Evolutionary conservation across 768 basidiomycete species (phyloP).

Genomic region (Exidia glandulosa): DNA sequence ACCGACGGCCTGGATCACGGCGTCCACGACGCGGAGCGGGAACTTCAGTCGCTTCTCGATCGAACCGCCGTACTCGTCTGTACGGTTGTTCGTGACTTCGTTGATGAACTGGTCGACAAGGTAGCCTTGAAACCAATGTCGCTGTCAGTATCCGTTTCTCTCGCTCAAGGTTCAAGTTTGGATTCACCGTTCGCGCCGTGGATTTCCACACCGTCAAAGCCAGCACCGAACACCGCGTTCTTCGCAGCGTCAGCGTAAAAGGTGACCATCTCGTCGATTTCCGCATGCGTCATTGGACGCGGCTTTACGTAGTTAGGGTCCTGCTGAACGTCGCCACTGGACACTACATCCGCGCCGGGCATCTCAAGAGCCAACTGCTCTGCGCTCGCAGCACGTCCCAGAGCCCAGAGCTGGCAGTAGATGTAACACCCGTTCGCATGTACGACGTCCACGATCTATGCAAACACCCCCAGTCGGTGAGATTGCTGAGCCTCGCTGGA

Average conservation of each 20-base stretch:
- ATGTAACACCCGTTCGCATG: conserved; percentile 44
- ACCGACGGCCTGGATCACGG: conserved; percentile 25
- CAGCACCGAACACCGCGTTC: conserved; percentile 44
- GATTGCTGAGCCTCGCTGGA: neutral
- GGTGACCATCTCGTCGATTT: conserved; percentile 39
- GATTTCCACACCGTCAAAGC: conserved; percentile 56
- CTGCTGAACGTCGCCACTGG: too few species aligned
- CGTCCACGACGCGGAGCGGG: conserved; percentile 26
- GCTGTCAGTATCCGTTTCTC: neutral
- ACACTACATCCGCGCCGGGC: too few species aligned
- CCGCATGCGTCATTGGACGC: conserved; percentile 32
- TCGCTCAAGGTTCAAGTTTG: neutral
- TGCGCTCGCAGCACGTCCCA: conserved; percentile 31
- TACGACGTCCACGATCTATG: conserved; percentile 44
- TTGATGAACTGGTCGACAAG: conserved; percentile 30
- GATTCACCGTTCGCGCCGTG: conserved; percentile 16
- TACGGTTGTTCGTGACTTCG: conserved; percentile 25
- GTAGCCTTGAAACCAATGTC: conserved; percentile 19
- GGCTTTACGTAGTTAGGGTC: conserved; percentile 14
- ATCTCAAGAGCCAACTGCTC: too few species aligned
- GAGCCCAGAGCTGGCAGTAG: conserved; percentile 47
- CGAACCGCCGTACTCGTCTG: conserved; percentile 35
- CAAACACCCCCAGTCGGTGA: too few species aligned
- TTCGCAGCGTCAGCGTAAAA: conserved; percentile 43
- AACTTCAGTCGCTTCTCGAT: conserved; percentile 35